Conservation (phyloP, 805 yeast species). For the Cyberlindnera mississippiensis region DNA sequence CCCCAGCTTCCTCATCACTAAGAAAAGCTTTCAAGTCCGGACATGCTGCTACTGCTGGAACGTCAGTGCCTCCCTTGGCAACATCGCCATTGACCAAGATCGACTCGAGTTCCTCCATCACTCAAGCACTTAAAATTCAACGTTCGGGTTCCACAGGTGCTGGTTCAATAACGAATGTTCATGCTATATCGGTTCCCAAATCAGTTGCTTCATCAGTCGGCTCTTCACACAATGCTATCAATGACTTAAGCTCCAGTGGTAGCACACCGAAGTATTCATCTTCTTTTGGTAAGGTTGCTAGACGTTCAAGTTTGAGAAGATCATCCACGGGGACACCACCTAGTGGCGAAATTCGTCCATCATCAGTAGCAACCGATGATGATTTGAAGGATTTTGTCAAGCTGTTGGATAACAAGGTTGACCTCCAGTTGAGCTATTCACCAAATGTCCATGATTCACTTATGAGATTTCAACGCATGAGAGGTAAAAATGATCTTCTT, state of each 20-base stretch:
- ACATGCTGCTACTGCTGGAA: constrained; percentile 24
- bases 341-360: constrained; percentile 29
- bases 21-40: constrained; percentile 33
- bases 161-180: neutral
- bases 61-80: constrained; percentile 24
- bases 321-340: constrained; percentile 29
- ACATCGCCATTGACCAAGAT: constrained; percentile 34
- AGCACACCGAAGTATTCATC: constrained; percentile 62
- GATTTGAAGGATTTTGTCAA: constrained; percentile 69
- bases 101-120: constrained; percentile 42
- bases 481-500: constrained; percentile 48
- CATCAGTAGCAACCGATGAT: constrained; percentile 34
- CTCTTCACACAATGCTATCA: constrained; percentile 12
- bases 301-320: constrained; percentile 39
- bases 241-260: constrained; percentile 35
- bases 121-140: constrained; percentile 37
- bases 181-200: constrained; percentile 27
- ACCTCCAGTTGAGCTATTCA: constrained; percentile 35
- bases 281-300: constrained; percentile 68
- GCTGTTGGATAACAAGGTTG: constrained; percentile 62
- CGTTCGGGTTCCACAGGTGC: constrained; percentile 31
- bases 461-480: constrained; percentile 47
- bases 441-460: constrained; percentile 43
- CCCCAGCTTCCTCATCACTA: constrained; percentile 19
- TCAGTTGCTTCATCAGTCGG: constrained; percentile 26